Conservation (phyloP, 2,329 filamentous ascomycete genomes). For the Fusarium fujikuroi region DNA sequence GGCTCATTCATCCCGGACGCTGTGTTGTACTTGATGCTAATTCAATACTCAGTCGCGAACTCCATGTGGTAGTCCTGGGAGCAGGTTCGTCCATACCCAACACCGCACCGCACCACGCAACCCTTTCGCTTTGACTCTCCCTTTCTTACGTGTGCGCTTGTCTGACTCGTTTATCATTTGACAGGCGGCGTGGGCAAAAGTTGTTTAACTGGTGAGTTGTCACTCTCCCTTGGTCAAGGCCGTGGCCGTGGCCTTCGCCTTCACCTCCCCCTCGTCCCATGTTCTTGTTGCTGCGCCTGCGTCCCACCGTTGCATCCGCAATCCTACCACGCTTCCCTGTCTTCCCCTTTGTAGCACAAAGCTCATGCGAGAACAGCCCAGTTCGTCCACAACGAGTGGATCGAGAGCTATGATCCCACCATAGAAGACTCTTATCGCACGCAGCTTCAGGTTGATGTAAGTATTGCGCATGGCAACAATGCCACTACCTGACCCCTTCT, state of each 20-base stretch:
- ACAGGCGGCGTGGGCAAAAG: conserved; percentile 90
- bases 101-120: not conserved
- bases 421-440: conserved; percentile 83
- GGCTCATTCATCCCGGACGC: not conserved
- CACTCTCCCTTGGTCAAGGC: not conserved
- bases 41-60: conserved; percentile 69
- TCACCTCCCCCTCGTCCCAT: conserved; percentile 17
- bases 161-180: conserved; percentile 47
- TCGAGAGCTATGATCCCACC: conserved; percentile 85
- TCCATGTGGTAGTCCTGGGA: conserved; percentile 84
- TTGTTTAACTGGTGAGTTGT: conserved; percentile 81
- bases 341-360: conserved; percentile 21
- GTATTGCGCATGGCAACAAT: conserved; percentile 50
- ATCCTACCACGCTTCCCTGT: conserved; percentile 26
- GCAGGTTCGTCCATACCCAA: conserved; percentile 67
- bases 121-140: not conserved
- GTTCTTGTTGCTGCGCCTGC: conserved; percentile 19
- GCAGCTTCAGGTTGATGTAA: conserved; percentile 83
- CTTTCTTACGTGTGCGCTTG: conserved; percentile 23
- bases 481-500: conserved; percentile 15
- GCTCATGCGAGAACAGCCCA: conserved; percentile 68
- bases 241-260: not conserved
- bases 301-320: conserved; percentile 27
- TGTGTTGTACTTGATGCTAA: conserved; percentile 27
- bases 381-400: conserved; percentile 95